Percentiles rank a stretch among this genome's conserved stretches.
phyloP scores from a whole-genome alignment of 2,329 filamentous ascomycete species.

The Neonectria sp. region DNA sequence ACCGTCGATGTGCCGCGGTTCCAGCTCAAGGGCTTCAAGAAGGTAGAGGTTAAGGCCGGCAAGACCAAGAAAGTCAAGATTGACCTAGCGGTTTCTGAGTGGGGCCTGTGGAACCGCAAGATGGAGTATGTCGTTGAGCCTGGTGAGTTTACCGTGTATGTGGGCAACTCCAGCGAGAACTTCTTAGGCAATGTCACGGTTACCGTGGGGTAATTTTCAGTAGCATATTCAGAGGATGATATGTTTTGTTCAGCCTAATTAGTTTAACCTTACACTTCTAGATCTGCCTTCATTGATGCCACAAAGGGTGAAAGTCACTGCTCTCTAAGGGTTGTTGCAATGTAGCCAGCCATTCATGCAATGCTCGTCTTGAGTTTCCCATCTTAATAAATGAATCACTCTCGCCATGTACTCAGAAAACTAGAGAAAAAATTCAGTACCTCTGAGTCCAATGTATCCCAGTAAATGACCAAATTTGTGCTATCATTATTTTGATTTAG shows the following conservation, averaged over 20 bases:
- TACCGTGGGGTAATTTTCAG: slow-evolving; percentile 57
- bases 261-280: not conserved
- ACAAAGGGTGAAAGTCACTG: not conserved
- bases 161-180: slow-evolving; percentile 73
- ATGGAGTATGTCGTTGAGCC: slow-evolving; percentile 84
- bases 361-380: no score
- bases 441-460: no score
- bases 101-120: slow-evolving; percentile 70
- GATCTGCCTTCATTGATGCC: not conserved
- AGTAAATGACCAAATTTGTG: no score
- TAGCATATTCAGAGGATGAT: not conserved
- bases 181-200: slow-evolving; percentile 70
- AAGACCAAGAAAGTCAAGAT: slow-evolving; percentile 68
- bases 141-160: slow-evolving; percentile 74
- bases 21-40: slow-evolving; percentile 77
- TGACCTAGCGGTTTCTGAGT: slow-evolving; percentile 67
- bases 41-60: slow-evolving; percentile 73
- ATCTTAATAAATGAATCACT: not conserved
- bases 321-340: no score
- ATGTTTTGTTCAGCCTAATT: not conserved
- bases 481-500: no score
- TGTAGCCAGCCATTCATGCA: no score
- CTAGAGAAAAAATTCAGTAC: no score
- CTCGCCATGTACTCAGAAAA: not conserved
- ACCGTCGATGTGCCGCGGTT: slow-evolving; percentile 76